Conservation (phyloP, 331 rosid genomes). For the Spiraea crenata region DNA sequence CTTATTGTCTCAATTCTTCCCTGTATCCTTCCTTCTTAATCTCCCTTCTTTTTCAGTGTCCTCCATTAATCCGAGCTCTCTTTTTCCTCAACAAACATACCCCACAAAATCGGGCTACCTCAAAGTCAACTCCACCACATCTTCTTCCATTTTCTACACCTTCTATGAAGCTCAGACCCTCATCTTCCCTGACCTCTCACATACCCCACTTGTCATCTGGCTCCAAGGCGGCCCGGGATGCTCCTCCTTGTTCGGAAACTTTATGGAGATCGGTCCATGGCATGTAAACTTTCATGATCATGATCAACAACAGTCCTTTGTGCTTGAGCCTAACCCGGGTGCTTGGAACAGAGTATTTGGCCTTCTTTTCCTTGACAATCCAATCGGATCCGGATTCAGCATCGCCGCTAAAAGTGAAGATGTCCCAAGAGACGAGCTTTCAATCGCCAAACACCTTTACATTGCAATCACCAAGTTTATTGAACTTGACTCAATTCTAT, state of each 20-base stretch:
- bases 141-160: constrained; percentile 48
- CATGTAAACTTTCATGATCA: constrained; percentile 27
- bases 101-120: constrained; percentile 57
- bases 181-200: constrained; percentile 31
- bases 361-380: constrained; percentile 60
- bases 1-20: background rate
- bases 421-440: constrained; percentile 45
- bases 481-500: constrained; percentile 25
- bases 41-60: background rate
- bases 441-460: constrained; percentile 48
- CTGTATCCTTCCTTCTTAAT: background rate
- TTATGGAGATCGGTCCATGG: constrained; percentile 64
- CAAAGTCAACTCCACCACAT: constrained; percentile 22
- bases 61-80: background rate
- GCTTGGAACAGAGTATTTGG: constrained; percentile 60
- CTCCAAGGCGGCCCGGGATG: constrained; percentile 70
- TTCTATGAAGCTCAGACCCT: constrained; percentile 62
- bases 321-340: constrained; percentile 45
- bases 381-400: constrained; percentile 70
- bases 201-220: constrained; percentile 60
- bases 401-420: constrained; percentile 42
- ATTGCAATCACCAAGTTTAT: constrained; percentile 49
- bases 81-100: constrained; percentile 43
- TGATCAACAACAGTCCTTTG: background rate
- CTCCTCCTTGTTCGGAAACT: constrained; percentile 64